Base-by-base conservation (phyloP, 768 basidiomycete species). In the Suillus sp. region DNA sequence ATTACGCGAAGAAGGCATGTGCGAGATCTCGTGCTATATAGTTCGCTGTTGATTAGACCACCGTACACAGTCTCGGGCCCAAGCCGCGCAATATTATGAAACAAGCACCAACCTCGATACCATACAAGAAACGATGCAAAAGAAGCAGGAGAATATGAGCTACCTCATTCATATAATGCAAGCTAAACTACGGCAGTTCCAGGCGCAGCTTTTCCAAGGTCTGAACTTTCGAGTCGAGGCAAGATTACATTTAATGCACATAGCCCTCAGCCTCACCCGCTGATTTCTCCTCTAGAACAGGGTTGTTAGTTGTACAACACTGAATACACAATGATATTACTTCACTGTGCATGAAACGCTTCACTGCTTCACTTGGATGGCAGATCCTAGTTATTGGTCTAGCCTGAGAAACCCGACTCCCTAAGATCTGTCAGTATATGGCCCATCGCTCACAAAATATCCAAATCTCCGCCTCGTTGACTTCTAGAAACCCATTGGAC, bases 1-100 rank as follows among this genome's bases (percentile, higher is more conserved):
- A 98, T 76, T 98, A 90, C 68, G 92, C 99, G 20, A 88, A 93
- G 77, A 99, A 99, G 84, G 97, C 93, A 55, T 50, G 80, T 61
- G 25, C 34, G 25, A 48, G 47, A 30, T 60, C 25, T 60, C 60
- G 27, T 67, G 42, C 14, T 14, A 27, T n/a, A n/a, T 25, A 56
- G 22, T n/a, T 13, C 56, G 8, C 34, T 38, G 20, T 51, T 38
- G 34, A 43, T 30, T 62, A 16, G 59, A 34, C 59, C 25, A 38
- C n/a, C 8, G 16, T 53, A n/a, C n/a, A n/a, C 74, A 99, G 96
- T 89, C 90, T 8, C 90, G 90, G 25, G 77, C 83, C 16, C 88
- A 96, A 73, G 95, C 96, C 1, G 75, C 82, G 22, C 88, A 87
- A 72, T 88, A 96, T 74, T 98, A 97, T 78, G 82, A 83, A 32